Conservation (phyloP, 2,329 filamentous ascomycete species). For the Phialophora verrucosa region DNA sequence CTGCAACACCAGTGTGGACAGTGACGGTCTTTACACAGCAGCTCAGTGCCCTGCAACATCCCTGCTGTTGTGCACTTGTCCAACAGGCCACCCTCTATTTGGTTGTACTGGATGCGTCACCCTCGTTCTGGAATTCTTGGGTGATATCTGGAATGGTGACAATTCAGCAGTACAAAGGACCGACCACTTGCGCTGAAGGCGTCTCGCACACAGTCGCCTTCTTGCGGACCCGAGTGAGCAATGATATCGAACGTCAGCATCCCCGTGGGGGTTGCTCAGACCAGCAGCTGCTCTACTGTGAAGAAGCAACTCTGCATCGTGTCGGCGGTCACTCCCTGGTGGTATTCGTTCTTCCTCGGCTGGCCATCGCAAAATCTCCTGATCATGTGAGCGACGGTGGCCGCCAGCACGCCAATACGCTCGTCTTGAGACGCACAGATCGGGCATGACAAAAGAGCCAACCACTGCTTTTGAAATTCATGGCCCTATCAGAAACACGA, state of each 20-base stretch:
- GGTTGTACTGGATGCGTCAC: background rate
- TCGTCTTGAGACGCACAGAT: background rate
- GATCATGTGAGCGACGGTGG: background rate
- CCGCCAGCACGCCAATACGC: background rate
- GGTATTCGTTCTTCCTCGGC: background rate
- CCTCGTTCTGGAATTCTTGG: background rate
- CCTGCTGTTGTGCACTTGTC: background rate
- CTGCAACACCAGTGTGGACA: background rate
- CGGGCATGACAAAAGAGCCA: background rate
- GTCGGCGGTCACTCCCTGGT: background rate
- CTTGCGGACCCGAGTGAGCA: constrained; percentile 1
- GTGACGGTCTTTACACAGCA: background rate
- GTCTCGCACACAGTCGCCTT: background rate
- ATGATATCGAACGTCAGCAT: background rate
- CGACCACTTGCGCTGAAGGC: background rate
- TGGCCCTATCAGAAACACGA: background rate
- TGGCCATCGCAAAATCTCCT: background rate
- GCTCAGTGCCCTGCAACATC: background rate
- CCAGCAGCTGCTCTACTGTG: background rate
- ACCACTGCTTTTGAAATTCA: background rate
- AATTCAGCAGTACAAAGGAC: background rate
- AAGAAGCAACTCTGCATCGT: constrained; percentile 2
- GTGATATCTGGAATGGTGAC: background rate
- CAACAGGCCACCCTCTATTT: background rate
- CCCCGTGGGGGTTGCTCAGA: background rate